Evolutionary conservation across 2,329 filamentous ascomycete genomes (phyloP), one percentile per base, ranked within the genome.

Genomic region (Erysiphe neolycopersici): DNA sequence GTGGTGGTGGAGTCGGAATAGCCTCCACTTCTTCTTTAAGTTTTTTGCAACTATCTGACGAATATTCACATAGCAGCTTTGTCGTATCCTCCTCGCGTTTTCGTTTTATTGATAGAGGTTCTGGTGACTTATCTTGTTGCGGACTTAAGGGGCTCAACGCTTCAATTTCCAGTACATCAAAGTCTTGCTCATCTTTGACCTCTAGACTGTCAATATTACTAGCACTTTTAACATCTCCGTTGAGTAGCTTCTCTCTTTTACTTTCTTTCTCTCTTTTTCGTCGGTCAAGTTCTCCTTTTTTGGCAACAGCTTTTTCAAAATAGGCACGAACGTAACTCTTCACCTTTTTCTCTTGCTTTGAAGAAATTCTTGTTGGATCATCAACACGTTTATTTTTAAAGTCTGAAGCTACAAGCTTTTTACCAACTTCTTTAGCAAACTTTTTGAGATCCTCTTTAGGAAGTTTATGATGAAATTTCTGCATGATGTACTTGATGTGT

Each of bases 401-500:
- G 58, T 95, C 87, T 0, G 83, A 89, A 16, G 80, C 73, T 17
- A 93, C 85, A 13, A 95, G 69, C 59, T 87, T 92, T 61, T 93
- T 93, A 45, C 75, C 75, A 40, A 87, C 69, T 58, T 77, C 68
- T 52, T 75, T 73, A 44, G 66, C 67, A 41, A 74, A 66, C 45
- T 67, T 67, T 54, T 76, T 76, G 3, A 76, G 57, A 42, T 76
- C 69, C 6, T 94, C 84, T 55, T 79, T 85, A 4, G 83, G 80
- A 18, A 95, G 72, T 60, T 83, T 85, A 54, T 84, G 70, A 48
- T 77, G 79, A 59, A 84, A 95, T 54, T 83, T 89, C 59, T 87
- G 78, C 54, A 87, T 71, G 1, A 93, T 76, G 49, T 83, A 69
- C 58, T 84, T 87, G 51, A 95, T 76, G 45, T 83, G 75, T 5